Evolutionary conservation across 1,284 basidiomycete species (phyloP).

Genomic region (Agaricales sp.): DNA sequence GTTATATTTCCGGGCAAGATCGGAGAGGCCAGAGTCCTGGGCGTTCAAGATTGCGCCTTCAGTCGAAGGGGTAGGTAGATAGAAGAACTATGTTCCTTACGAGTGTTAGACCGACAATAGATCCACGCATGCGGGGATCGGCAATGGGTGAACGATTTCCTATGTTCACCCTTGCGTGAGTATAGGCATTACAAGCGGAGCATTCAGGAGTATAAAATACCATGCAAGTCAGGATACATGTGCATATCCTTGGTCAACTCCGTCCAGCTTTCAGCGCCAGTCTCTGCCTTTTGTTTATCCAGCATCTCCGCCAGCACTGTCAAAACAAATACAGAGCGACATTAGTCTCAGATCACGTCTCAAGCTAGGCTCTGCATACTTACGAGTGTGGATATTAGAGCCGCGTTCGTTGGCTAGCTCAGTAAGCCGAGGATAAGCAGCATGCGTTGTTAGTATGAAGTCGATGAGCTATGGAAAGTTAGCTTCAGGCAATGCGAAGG

Average conservation of each 20-base stretch:
- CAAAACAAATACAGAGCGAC: slow-evolving; percentile 15
- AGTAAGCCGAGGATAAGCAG: slow-evolving; percentile 67
- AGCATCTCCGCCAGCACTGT: slow-evolving; percentile 69
- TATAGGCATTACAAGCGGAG: slow-evolving; percentile 3
- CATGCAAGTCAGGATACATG: slow-evolving; percentile 91
- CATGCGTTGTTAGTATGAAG: slow-evolving; percentile 89
- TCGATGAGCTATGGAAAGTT: slow-evolving; percentile 64
- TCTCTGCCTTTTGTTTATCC: slow-evolving; percentile 53
- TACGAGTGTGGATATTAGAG: slow-evolving; percentile 50
- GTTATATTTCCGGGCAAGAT: slow-evolving; percentile 87
- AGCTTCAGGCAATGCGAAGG: slow-evolving; percentile 3
- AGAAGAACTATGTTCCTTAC: slow-evolving; percentile 25
- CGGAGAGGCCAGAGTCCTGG: slow-evolving; percentile 58
- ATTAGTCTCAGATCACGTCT: not conserved
- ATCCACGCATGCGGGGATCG: slow-evolving; percentile 87
- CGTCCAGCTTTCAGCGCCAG: slow-evolving; percentile 51
- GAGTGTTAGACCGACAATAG: slow-evolving; percentile 80
- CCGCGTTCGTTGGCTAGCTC: slow-evolving; percentile 42
- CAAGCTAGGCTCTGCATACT: slow-evolving; percentile 12
- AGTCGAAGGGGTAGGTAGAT: not conserved
- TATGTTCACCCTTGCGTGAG: slow-evolving; percentile 17
- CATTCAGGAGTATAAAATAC: slow-evolving; percentile 26
- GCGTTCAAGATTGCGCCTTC: slow-evolving; percentile 27
- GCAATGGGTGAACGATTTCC: slow-evolving; percentile 96
- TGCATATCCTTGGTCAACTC: slow-evolving; percentile 87